Evolutionary conservation across 306 rosid species (phyloP), one percentile per base, ranked within the genome.

Genomic region (Rosa chinensis): DNA sequence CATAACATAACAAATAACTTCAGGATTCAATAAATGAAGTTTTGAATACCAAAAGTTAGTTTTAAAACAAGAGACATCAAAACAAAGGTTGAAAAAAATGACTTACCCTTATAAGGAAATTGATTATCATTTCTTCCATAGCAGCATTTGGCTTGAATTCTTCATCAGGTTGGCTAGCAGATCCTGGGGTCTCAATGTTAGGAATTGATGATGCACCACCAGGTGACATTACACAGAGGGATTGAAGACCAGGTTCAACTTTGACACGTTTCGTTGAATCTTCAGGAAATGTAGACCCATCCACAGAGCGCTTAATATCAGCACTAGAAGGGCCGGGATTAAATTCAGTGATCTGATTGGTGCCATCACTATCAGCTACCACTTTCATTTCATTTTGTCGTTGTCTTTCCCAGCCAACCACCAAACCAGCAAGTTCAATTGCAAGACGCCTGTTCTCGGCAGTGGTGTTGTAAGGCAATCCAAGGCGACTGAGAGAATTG

Each of bases 141-240:
- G 99, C 99, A 85, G 99, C 99, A 90, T 96, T 96, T 80, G 99
- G 99, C 85, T 96, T 96, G 85, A 96, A 96, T 83, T 96, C 99
- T 84, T 93, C 99, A 82, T 96, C 99, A 63, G 98, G 97, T 81
- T 96, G 99, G 81, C 91, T 84, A 70, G 93, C 70, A 82, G 94
- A 92, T 82, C 99, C 99, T 32, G 98, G 98, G 73, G 98, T 91
- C 85, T 93, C 99, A 72, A 96, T 87, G 84, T 90, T 93, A 23
- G 99, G 87, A 74, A 96, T 90, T 68, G 99, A 93, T 64, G 99
- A 89, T 66, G 98, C 91, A 79, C 98, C 96, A 74, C 99, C 97
- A 16, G 99, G 98, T 39, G 99, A 96, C 99, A 96, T 91, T 73
- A 93, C 95, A 79, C 98, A 87, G 0, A 90, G 84, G 43, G 99